These are phyloP conservation scores for Fusarium albosuccineum DNA, from an alignment of 2,329 filamentous ascomycete species.

Conservation along the genomic window DNA sequence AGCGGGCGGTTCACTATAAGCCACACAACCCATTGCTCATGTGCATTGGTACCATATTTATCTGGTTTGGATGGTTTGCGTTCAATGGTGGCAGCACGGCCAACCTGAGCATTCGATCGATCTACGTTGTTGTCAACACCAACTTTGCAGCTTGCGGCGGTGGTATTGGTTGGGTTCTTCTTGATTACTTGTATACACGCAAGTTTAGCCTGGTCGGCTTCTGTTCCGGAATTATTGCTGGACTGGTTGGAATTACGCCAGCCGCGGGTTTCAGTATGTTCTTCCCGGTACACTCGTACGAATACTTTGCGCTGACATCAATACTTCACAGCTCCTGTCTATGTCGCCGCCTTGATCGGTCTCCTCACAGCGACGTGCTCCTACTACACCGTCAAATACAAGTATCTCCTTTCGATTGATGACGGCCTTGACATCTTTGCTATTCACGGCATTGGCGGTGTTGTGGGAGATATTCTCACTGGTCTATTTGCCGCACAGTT, in stretches of 20 bases:
- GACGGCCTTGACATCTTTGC: constrained; percentile 72
- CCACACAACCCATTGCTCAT: constrained; percentile 74
- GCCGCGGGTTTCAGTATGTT: constrained; percentile 62
- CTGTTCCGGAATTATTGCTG: constrained; percentile 66
- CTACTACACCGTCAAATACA: constrained; percentile 61
- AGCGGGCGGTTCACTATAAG: constrained; percentile 53
- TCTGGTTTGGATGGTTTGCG: constrained; percentile 73
- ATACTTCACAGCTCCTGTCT: constrained; percentile 58
- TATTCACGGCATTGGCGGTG: constrained; percentile 70
- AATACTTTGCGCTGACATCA: not conserved
- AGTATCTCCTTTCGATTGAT: constrained; percentile 66
- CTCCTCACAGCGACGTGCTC: constrained; percentile 63
- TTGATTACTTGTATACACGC: constrained; percentile 63
- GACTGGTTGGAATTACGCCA: constrained; percentile 70
- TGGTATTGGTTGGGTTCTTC: constrained; percentile 64
- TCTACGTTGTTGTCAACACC: constrained; percentile 70
- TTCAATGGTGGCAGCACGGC: constrained; percentile 66
- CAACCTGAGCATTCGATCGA: constrained; percentile 64
- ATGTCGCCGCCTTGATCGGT: constrained; percentile 64
- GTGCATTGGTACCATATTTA: constrained; percentile 73
- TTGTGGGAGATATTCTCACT: constrained; percentile 68
- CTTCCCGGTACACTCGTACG: not conserved
- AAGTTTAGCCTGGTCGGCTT: constrained; percentile 45
- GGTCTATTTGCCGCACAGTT: constrained; percentile 67
- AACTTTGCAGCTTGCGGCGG: constrained; percentile 69